These are phyloP conservation scores for Penicillium tannophilum DNA, from an alignment of 495 filamentous ascomycete species.

Conservation along the genomic window DNA sequence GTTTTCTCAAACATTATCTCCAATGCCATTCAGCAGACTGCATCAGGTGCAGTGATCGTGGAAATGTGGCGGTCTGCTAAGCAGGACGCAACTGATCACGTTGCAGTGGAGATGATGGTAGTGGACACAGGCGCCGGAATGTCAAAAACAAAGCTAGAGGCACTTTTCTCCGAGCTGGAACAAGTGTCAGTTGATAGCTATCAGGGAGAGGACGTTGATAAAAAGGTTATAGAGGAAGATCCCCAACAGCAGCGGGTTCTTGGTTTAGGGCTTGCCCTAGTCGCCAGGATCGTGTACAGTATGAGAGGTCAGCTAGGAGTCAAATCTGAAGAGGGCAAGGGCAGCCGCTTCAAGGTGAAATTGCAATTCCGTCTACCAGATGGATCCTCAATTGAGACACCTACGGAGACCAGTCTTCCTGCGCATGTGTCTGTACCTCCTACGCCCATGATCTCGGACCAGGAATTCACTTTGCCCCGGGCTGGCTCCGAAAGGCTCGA, in stretches of 20 bases:
- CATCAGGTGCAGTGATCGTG: slow-evolving; percentile 66
- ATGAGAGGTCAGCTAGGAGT: slow-evolving; percentile 89
- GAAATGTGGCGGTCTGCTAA: slow-evolving; percentile 60
- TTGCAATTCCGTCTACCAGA: slow-evolving; percentile 41
- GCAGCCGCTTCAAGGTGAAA: slow-evolving; percentile 69
- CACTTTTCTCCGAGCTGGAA: slow-evolving; percentile 83
- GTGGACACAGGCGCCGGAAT: slow-evolving; percentile 85
- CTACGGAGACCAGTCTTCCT: slow-evolving; percentile 5
- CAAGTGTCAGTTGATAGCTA: slow-evolving; percentile 66
- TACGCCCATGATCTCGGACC: slow-evolving; percentile 25
- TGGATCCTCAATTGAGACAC: slow-evolving; percentile 8
- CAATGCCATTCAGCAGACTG: slow-evolving; percentile 85
- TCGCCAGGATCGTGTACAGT: slow-evolving; percentile 81
- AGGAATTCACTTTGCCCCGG: slow-evolving; percentile 38
- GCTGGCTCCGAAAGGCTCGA: slow-evolving; percentile 11
- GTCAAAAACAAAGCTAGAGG: slow-evolving; percentile 67
- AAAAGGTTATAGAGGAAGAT: neutral
- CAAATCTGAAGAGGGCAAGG: slow-evolving; percentile 84
- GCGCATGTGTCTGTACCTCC: slow-evolving; percentile 11
- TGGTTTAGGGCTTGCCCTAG: slow-evolving; percentile 83
- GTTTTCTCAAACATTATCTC: slow-evolving; percentile 80
- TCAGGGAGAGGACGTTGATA: slow-evolving; percentile 17
- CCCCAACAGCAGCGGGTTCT: slow-evolving; percentile 53
- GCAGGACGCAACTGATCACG: slow-evolving; percentile 41
- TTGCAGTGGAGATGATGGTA: slow-evolving; percentile 71